phyloP scores from a whole-genome alignment of 1,284 basidiomycete species.

The Moesziomyces sp. region DNA sequence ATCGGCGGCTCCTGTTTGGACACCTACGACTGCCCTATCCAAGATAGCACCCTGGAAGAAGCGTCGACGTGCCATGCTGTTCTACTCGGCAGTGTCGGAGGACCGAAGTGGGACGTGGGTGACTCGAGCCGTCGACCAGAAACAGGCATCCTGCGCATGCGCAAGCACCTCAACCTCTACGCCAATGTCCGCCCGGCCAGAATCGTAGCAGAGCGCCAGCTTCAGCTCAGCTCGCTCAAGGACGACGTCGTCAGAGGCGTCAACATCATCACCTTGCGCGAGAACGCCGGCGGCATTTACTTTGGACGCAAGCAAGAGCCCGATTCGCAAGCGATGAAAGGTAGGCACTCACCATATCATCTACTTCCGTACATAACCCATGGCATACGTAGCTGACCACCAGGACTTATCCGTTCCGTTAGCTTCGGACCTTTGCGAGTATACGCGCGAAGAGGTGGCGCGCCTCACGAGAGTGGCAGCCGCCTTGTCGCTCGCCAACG shows the following conservation, averaged over 20 bases:
- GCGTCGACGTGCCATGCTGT: constrained; percentile 73
- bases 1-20: constrained; percentile 38
- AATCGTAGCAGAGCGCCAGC: constrained; percentile 88
- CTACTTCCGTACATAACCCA: background rate
- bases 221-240: constrained; percentile 87
- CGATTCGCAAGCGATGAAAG: constrained; percentile 68
- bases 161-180: constrained; percentile 91
- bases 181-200: constrained; percentile 97
- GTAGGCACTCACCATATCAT: constrained; percentile 10
- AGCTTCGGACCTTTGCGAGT: constrained; percentile 69
- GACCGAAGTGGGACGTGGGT: constrained; percentile 93
- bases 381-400: background rate
- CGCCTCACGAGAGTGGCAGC: constrained; percentile 94
- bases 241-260: constrained; percentile 84
- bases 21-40: constrained; percentile 39
- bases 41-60: constrained; percentile 78
- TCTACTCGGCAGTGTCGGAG: constrained; percentile 85
- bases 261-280: constrained; percentile 91
- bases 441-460: constrained; percentile 88
- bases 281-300: constrained; percentile 78
- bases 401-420: background rate
- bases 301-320: constrained; percentile 87
- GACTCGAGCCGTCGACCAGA: constrained; percentile 83
- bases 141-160: constrained; percentile 84
- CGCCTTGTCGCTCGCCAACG: constrained; percentile 78